Evolutionary conservation across 139 green algal species (phyloP).

Genomic region (Zygnema cylindricum): DNA sequence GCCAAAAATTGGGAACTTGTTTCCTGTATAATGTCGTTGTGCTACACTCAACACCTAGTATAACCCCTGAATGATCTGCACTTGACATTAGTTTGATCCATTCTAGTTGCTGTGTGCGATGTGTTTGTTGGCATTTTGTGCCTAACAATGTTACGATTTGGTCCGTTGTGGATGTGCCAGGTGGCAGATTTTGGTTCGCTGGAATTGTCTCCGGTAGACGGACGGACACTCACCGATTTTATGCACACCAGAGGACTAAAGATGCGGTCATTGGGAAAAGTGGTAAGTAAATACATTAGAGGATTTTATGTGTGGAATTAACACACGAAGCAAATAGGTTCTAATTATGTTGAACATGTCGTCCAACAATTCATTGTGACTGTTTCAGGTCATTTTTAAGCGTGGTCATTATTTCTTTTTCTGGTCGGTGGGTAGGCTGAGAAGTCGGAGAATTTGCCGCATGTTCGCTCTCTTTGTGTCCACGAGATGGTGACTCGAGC

Average conservation of each 20-base stretch:
- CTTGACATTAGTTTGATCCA: background rate
- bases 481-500: conserved; percentile 61
- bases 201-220: conserved; percentile 65
- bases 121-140: background rate
- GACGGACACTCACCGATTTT: conserved; percentile 66
- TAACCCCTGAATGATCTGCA: background rate
- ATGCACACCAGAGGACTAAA: conserved; percentile 62
- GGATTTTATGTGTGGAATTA: too few species aligned
- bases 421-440: too few species aligned
- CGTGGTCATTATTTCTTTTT: too few species aligned
- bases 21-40: too few species aligned
- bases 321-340: too few species aligned
- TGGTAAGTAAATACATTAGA: too few species aligned
- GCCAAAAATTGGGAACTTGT: too few species aligned
- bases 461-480: conserved; percentile 45
- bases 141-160: background rate
- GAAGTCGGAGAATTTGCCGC: conserved; percentile 56
- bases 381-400: too few species aligned
- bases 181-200: conserved; percentile 63
- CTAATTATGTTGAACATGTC: too few species aligned
- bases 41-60: background rate
- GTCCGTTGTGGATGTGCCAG: background rate
- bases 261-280: conserved; percentile 54
- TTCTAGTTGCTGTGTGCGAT: too few species aligned
- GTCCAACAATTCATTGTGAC: too few species aligned